Evolutionary conservation across 2,329 filamentous ascomycete species (phyloP), one percentile per base, ranked within the genome.

Genomic region (Ascochyta pisi): DNA sequence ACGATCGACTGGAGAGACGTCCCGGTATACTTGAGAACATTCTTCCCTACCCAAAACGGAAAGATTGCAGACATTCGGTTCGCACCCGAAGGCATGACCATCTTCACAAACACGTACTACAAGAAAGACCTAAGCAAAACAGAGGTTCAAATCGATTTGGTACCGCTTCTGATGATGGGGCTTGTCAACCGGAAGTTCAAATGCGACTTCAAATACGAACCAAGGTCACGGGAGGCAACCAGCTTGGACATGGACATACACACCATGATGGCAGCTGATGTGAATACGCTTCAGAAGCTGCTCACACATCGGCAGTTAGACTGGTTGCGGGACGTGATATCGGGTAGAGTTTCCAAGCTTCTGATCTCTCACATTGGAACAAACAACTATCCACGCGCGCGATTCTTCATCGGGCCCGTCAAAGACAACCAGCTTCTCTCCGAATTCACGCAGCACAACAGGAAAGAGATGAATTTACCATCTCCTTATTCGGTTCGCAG

Each of bases 1-100:
- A 34, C 16, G 4, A 45, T 55, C 22, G 22, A 45, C 22, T 55
- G 52, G 52, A 50, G 12, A 41, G 45, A 55, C 24, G 22, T 49
- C 12, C 45, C 40, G 1, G 13, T 12, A 7, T 55, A 55, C 12
- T 23, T 50, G 12, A 22, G 34, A 12, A 33, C 16, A 3, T 55
- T 50, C 40, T 55, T 34, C n/a, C 34, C 39, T 15, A 39, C 23
- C n/a, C 8, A 9, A 0, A 13, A 45, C 12, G 45, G 40, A 1
- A 31, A 23, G 13, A 19, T 45, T 3, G 4, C 19, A 7, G 38
- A 50, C 34, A 41, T 45, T 40, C 27, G 26, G 1, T 27, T 55
- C 27, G 45, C 40, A n/a, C 45, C 45, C 16, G 26, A 34, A 13
- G 24, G 40, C 10, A 55, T 55, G 27, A 40, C 40, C 9, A 31